Evolutionary conservation across 75 land plant species (phyloP).

Genomic region (Cupressus sempervirens): DNA sequence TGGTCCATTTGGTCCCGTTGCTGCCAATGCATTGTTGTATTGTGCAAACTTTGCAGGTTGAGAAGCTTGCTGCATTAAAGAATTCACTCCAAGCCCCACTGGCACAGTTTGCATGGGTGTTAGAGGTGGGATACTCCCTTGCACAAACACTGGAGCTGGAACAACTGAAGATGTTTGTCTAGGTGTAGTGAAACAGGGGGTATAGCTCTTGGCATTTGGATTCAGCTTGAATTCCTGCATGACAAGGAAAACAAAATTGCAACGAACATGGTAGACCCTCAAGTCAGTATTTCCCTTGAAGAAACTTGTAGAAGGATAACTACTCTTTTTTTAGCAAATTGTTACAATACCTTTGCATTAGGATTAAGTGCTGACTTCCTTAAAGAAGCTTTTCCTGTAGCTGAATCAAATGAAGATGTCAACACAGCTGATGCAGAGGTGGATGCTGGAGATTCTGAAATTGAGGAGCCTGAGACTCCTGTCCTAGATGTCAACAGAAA

Average conservation of each 20-base stretch:
- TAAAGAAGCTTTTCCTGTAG: neutral
- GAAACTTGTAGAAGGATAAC: neutral
- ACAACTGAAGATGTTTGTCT: conserved; percentile 32
- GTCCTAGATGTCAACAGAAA: conserved; percentile 2
- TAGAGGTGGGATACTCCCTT: conserved; percentile 17
- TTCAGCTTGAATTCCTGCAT: conserved; percentile 53
- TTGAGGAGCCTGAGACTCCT: neutral
- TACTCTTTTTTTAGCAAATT: neutral
- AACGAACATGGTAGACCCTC: conserved; percentile 3
- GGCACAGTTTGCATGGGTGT: conserved; percentile 23
- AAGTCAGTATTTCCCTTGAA: conserved; percentile 14
- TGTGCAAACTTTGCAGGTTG: conserved; percentile 7
- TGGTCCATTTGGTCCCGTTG: conserved; percentile 1
- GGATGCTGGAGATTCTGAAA: conserved; percentile 17
- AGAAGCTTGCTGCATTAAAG: conserved; percentile 11
- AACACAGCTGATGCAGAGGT: conserved; percentile 23
- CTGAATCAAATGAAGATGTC: conserved; percentile 8
- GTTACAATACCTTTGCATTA: conserved; percentile 34
- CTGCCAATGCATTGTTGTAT: conserved; percentile 3
- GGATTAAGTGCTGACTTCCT: conserved; percentile 32
- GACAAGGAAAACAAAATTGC: neutral
- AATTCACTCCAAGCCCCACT: conserved; percentile 21
- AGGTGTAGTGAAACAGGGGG: conserved; percentile 31
- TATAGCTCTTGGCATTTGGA: conserved; percentile 53
- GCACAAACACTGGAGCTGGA: conserved; percentile 28